Percentiles rank a stretch among this genome's conserved stretches.
phyloP scores from a whole-genome alignment of 805 yeast genomes.

The Kazachstania taianensis region DNA sequence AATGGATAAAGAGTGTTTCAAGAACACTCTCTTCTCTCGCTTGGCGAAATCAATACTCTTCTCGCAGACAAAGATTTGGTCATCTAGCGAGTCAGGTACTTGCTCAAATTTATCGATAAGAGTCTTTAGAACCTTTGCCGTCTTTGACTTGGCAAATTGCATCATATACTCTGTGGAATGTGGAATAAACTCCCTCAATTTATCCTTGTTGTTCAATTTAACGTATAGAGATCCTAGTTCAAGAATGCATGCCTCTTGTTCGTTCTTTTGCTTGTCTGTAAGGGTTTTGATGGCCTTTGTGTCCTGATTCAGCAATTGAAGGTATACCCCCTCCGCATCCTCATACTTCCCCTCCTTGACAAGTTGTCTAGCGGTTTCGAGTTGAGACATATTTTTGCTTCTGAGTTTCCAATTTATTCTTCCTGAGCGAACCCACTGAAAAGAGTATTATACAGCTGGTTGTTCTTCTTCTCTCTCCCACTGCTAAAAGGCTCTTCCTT shows the following conservation, averaged over 20 bases:
- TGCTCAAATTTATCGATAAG: conserved; percentile 69
- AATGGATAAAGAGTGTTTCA: conserved; percentile 80
- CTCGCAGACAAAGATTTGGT: conserved; percentile 62
- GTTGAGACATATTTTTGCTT: conserved; percentile 20
- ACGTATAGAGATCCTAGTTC: conserved; percentile 71
- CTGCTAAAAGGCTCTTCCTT: too few relatives aligned
- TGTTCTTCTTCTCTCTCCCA: too few relatives aligned
- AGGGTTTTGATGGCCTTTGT: conserved; percentile 1
- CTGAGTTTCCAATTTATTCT: too few relatives aligned
- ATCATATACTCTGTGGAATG: conserved; percentile 63
- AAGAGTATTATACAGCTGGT: too few relatives aligned
- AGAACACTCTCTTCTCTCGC: conserved; percentile 70
- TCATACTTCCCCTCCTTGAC: conserved; percentile 38
- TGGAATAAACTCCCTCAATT: conserved; percentile 52
- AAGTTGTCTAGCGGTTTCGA: conserved; percentile 56
- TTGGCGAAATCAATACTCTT: conserved; percentile 84
- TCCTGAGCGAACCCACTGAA: too few relatives aligned
- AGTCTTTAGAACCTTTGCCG: conserved; percentile 79
- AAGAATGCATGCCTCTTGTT: conserved; percentile 58
- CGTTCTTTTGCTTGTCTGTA: conserved; percentile 36
- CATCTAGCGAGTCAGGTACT: conserved; percentile 51
- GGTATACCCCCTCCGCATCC: conserved; percentile 53
- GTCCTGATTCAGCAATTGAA: conserved; percentile 36
- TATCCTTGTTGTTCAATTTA: conserved; percentile 35
- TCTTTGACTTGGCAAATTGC: conserved; percentile 82